Evolutionary conservation across 176 grass and related monocot genomes (phyloP).

Genomic region (Eleusine indica): DNA sequence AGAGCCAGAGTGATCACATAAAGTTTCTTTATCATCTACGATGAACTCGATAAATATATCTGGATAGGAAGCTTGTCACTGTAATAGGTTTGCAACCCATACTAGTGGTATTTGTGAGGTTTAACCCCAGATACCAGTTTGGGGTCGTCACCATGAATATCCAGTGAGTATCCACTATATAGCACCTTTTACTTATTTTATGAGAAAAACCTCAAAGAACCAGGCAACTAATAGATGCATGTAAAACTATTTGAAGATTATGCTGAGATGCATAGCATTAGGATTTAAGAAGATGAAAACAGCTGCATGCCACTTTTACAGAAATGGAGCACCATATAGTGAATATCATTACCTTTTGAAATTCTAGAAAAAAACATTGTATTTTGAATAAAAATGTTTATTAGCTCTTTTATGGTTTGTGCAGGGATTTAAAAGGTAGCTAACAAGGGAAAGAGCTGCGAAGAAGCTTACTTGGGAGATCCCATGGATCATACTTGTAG

Average conservation of each 20-base stretch:
- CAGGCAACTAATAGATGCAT: conserved; percentile 26
- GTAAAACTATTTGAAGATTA: conserved; percentile 9
- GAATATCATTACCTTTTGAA: conserved; percentile 2
- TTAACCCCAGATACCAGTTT: conserved; percentile 18
- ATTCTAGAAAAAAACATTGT: too few relatives aligned
- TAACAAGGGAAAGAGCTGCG: conserved; percentile 13
- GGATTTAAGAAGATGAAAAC: conserved; percentile 12
- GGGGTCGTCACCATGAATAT: neutral
- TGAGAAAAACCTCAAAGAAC: conserved; percentile 28
- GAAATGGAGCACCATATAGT: conserved; percentile 5
- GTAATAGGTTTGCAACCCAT: conserved; percentile 1
- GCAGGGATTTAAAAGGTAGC: neutral
- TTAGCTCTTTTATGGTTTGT: conserved; percentile 26
- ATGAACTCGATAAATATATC: neutral
- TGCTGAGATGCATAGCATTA: conserved; percentile 1
- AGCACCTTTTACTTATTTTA: conserved; percentile 23
- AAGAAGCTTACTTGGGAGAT: conserved; percentile 95
- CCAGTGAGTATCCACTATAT: neutral
- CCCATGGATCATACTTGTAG: conserved; percentile 99
- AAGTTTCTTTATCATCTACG: conserved; percentile 9
- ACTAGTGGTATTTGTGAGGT: conserved; percentile 11
- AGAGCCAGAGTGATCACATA: conserved; percentile 8
- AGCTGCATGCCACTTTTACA: neutral
- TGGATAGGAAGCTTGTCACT: conserved; percentile 21
- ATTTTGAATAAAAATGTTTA: conserved; percentile 8